Evolutionary conservation across 1,139 yeast genomes (phyloP), one percentile per base, ranked within the genome.

Genomic region (Scheffersomyces illinoinensis): DNA sequence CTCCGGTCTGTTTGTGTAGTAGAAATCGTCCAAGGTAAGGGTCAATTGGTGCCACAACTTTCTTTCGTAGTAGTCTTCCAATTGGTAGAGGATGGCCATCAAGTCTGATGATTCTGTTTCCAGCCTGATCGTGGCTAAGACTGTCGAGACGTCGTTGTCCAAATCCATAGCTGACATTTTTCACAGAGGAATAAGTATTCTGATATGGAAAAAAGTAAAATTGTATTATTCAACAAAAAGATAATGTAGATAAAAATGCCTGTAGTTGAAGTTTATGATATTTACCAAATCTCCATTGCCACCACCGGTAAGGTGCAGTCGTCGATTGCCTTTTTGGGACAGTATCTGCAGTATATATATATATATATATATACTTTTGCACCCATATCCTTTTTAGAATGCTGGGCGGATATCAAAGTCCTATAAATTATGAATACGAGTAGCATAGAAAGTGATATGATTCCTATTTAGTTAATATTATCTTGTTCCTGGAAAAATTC

Each of bases 1-100:
- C 4, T 61, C 66, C 51, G 24, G 26, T 14, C 57, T 56, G 59
- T 81, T 79, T 54, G 67, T 68, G 55, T 75, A 77, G 73, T 88
- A 91, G 66, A 91, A 84, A 61, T 83, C 84, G 56, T 84, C 84
- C 61, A 95, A 79, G 18, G 86, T 76, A 61, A 85, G 84, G 2
- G 98, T 91, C 70, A 95, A 84, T 76, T 91, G 97, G 70, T 81
- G 85, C 88, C 88, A 85, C 68, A 85, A 82, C 79, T 91, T 92
- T 67, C 97, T 84, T 71, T 93, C 98, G 76, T 92, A 91, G 62
- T 81, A 81, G 68, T 93, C 97, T 71, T 93, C 98, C 71, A 95
- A 85, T 59, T 89, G 87, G 69, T 88, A 89, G 66, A 90, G 85
- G 53, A 86, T 76, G 51, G 87, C 84, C n/a, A 85, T 82, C 53